Percentiles rank a stretch among this genome's conserved stretches.
phyloP scores from a whole-genome alignment of 2,329 filamentous ascomycete genomes.

The Stemphylium vesicarium region DNA sequence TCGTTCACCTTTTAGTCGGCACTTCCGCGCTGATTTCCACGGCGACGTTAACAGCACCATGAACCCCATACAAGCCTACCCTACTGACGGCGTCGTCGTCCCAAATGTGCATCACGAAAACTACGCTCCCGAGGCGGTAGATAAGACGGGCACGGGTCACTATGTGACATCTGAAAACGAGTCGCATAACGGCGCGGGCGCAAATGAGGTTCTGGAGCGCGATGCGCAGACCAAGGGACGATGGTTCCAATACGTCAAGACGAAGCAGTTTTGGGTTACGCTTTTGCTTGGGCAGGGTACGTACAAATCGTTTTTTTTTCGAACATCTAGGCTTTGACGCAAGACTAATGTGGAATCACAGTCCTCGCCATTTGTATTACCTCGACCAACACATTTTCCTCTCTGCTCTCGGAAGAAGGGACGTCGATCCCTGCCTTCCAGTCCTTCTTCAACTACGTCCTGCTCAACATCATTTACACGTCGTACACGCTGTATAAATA shows the following conservation, averaged over 20 bases:
- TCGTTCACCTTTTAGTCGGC: no score
- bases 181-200: conserved; percentile 19
- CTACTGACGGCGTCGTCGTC: conserved; percentile 17
- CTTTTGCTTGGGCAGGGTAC: conserved; percentile 70
- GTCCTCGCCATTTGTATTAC: conserved; percentile 78
- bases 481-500: conserved; percentile 79
- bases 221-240: conserved; percentile 53
- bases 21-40: background rate
- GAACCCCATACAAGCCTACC: conserved; percentile 21
- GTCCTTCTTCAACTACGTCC: conserved; percentile 90
- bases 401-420: conserved; percentile 69
- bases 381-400: conserved; percentile 87
- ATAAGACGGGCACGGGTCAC: conserved; percentile 26
- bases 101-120: conserved; percentile 29
- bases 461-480: conserved; percentile 83
- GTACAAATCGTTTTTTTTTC: background rate
- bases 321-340: background rate
- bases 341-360: conserved; percentile 11
- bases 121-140: conserved; percentile 13
- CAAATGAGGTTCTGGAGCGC: conserved; percentile 31
- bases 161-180: conserved; percentile 40
- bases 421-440: conserved; percentile 94
- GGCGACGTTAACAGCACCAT: conserved; percentile 3
- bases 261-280: conserved; percentile 86
- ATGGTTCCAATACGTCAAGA: conserved; percentile 75